phyloP scores from a whole-genome alignment of 176 grass and related monocot species.

The Tuctoria greenei region DNA sequence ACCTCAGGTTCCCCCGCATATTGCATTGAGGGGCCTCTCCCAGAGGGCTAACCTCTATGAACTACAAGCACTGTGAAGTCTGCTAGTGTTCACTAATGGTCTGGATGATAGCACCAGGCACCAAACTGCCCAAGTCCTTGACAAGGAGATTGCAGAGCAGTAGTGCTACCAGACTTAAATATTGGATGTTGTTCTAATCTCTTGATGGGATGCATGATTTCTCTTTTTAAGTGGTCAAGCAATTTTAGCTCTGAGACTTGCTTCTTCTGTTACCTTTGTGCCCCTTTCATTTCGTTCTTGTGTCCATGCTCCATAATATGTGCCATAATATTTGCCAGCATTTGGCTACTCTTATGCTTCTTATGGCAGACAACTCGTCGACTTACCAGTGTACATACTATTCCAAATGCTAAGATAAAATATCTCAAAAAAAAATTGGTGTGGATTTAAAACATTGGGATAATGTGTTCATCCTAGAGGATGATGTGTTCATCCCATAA shows the following conservation, averaged over 20 bases:
- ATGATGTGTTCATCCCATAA: no score
- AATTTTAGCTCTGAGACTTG: conserved; percentile 1
- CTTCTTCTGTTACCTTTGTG: conserved; percentile 22
- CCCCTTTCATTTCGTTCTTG: conserved; percentile 3
- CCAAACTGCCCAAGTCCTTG: conserved; percentile 25
- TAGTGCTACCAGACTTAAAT: conserved; percentile 26
- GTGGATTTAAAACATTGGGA: no score
- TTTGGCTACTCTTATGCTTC: background rate
- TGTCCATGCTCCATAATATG: background rate
- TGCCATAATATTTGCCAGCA: no score
- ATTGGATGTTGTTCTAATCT: conserved; percentile 11
- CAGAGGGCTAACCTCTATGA: conserved; percentile 62
- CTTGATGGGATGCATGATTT: conserved; percentile 29
- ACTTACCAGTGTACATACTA: conserved; percentile 27
- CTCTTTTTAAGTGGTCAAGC: conserved; percentile 25
- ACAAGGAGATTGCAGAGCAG: conserved; percentile 39
- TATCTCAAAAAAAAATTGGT: no score
- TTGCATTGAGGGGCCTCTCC: conserved; percentile 64
- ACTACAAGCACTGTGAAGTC: conserved; percentile 40
- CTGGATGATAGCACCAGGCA: conserved; percentile 27
- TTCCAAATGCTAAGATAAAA: conserved; percentile 12
- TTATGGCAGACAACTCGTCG: background rate
- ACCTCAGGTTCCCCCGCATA: no score
- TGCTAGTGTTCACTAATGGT: conserved; percentile 21
- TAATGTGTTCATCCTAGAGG: no score